These are phyloP conservation scores for Melampsora americana DNA, from an alignment of 1,284 basidiomycete genomes.

Conservation along the genomic window DNA sequence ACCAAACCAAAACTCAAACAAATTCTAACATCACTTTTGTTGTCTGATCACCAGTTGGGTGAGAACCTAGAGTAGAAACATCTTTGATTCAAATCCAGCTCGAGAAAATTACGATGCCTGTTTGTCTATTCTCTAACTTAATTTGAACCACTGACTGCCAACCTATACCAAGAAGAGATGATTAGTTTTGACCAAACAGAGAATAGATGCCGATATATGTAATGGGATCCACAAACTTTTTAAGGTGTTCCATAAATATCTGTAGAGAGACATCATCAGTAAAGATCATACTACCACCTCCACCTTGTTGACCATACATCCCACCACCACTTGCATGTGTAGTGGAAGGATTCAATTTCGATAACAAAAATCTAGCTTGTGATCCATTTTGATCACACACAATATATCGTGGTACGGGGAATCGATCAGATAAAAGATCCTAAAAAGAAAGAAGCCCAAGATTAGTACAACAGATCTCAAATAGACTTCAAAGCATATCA, in stretches of 20 bases:
- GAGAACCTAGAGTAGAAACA: too few species aligned
- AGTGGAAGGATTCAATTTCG: slow-evolving; percentile 95
- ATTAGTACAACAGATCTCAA: not conserved
- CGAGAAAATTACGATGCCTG: too few species aligned
- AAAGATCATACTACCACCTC: slow-evolving; percentile 82
- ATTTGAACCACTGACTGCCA: slow-evolving; percentile 47
- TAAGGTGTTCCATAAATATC: slow-evolving; percentile 57
- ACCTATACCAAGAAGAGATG: slow-evolving; percentile 24
- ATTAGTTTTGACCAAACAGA: too few species aligned
- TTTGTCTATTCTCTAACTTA: slow-evolving; percentile 6
- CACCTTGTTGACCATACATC: slow-evolving; percentile 44
- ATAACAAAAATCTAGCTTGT: slow-evolving; percentile 93
- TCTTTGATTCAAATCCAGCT: too few species aligned
- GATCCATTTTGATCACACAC: slow-evolving; percentile 96
- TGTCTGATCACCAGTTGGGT: too few species aligned
- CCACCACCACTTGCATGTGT: slow-evolving; percentile 79
- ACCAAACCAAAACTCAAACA: too few species aligned
- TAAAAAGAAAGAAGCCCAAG: slow-evolving; percentile 53
- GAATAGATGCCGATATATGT: slow-evolving; percentile 6
- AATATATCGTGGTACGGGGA: slow-evolving; percentile 96
- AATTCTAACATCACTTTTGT: too few species aligned
- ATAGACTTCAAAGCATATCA: not conserved
- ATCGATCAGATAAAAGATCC: slow-evolving; percentile 90
- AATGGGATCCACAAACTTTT: slow-evolving; percentile 48
- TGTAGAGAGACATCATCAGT: slow-evolving; percentile 89